Conservation (phyloP, 441 rosid genomes). For the Mallotus japonicus region DNA sequence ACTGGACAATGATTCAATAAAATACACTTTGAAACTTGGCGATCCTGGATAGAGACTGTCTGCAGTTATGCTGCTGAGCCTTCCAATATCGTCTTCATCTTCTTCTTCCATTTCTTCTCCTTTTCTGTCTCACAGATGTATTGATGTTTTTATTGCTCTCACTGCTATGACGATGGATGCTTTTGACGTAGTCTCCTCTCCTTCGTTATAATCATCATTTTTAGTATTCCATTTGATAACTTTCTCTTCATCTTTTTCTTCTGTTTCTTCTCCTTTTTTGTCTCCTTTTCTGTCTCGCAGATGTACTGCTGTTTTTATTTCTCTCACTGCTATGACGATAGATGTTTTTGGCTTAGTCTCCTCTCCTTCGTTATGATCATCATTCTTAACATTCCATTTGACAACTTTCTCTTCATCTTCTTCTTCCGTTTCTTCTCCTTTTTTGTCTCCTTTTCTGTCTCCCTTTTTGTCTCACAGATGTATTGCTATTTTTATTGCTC, state of each 20-base stretch:
- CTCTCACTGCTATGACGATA: background rate
- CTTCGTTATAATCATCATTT: constrained; percentile 2
- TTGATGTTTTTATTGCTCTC: background rate
- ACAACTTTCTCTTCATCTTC: constrained; percentile 13
- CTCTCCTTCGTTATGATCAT: constrained; percentile 8
- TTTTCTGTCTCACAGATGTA: background rate
- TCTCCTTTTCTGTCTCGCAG: background rate
- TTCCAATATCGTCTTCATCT: constrained; percentile 26
- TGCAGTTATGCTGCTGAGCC: constrained; percentile 25
- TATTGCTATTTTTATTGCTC: background rate
- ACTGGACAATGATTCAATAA: constrained; percentile 32
- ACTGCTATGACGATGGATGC: background rate
- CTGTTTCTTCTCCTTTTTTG: constrained; percentile 8
- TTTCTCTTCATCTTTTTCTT: constrained; percentile 17
- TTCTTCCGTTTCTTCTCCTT: constrained; percentile 14
- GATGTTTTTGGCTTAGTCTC: background rate
- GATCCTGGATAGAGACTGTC: constrained; percentile 41
- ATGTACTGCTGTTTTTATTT: background rate
- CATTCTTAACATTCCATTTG: background rate
- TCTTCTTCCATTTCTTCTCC: constrained; percentile 15
- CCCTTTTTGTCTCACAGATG: too few relatives aligned
- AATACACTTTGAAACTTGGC: constrained; percentile 80
- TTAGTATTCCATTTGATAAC: background rate
- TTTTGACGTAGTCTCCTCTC: background rate
- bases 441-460: too few relatives aligned